Percentiles rank a stretch among this genome's conserved stretches.
These are phyloP conservation scores for Fusarium udum DNA, from an alignment of 2,329 filamentous ascomycete species.

Conservation along the genomic window DNA sequence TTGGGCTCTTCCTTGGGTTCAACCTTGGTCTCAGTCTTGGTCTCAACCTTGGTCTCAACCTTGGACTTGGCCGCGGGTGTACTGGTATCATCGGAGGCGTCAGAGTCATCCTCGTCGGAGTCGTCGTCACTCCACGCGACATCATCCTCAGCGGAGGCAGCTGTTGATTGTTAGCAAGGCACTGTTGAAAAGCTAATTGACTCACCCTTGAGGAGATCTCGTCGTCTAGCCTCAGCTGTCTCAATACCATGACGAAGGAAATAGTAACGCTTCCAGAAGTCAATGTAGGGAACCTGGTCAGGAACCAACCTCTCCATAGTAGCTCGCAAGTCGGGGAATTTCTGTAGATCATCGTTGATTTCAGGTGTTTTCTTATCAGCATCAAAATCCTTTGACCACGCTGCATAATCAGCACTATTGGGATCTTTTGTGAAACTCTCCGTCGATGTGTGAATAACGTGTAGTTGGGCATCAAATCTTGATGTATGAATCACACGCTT, in stretches of 20 bases:
- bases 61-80: constrained; percentile 9
- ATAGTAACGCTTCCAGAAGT: constrained; percentile 96
- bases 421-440: constrained; percentile 88
- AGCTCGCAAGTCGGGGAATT: constrained; percentile 82
- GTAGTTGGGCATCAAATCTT: constrained; percentile 92
- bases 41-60: constrained; percentile 47
- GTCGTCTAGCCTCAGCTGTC: constrained; percentile 86
- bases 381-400: constrained; percentile 79
- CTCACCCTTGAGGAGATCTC: constrained; percentile 90
- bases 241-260: constrained; percentile 93
- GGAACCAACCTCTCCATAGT: constrained; percentile 98
- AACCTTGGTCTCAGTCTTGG: constrained; percentile 46
- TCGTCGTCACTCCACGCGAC: constrained; percentile 78
- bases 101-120: constrained; percentile 28
- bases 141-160: constrained; percentile 77
- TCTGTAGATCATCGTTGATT: constrained; percentile 83
- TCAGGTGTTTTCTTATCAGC: constrained; percentile 85
- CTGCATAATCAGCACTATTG: constrained; percentile 75
- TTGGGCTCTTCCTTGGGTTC: constrained; percentile 45
- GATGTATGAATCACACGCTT: constrained; percentile 96
- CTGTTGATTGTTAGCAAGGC: constrained; percentile 50
- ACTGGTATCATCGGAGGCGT: constrained; percentile 42
- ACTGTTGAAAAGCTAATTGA: constrained; percentile 15
- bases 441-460: constrained; percentile 88
- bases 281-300: constrained; percentile 84